phyloP scores from a whole-genome alignment of 2,329 filamentous ascomycete species.

The Sclerotinia trifoliorum region DNA sequence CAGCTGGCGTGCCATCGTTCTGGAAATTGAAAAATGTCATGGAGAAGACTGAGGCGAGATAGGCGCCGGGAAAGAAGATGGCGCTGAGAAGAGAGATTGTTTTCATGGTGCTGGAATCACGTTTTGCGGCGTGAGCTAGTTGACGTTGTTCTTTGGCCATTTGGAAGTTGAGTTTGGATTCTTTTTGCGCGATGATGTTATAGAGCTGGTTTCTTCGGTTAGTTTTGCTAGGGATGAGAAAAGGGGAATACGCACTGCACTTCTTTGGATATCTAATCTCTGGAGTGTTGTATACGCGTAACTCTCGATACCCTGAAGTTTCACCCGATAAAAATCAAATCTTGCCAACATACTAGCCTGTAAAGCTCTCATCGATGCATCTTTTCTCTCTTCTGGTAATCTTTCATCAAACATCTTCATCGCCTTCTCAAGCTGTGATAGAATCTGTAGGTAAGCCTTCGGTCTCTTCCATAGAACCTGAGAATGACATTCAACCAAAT shows the following conservation, averaged over 20 bases:
- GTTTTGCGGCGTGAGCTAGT: constrained; percentile 43
- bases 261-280: constrained; percentile 59
- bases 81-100: constrained; percentile 62
- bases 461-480: constrained; percentile 63
- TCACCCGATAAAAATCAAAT: constrained; percentile 59
- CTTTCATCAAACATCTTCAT: constrained; percentile 41
- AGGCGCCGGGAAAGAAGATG: constrained; percentile 62
- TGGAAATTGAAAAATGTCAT: constrained; percentile 68
- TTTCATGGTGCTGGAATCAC: constrained; percentile 58
- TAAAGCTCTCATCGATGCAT: constrained; percentile 43
- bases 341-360: constrained; percentile 54
- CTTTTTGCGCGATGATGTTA: constrained; percentile 65
- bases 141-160: constrained; percentile 48
- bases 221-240: not conserved
- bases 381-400: constrained; percentile 24
- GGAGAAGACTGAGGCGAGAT: constrained; percentile 61
- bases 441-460: constrained; percentile 57
- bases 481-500: constrained; percentile 62
- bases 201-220: constrained; percentile 49
- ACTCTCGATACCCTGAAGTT: constrained; percentile 60
- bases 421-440: constrained; percentile 49
- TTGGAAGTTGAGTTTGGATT: constrained; percentile 62
- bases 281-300: constrained; percentile 63
- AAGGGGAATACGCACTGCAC: constrained; percentile 49
- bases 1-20: constrained; percentile 11